These are phyloP conservation scores for Mycena sanguinolenta DNA, from an alignment of 768 basidiomycete genomes.

Conservation along the genomic window DNA sequence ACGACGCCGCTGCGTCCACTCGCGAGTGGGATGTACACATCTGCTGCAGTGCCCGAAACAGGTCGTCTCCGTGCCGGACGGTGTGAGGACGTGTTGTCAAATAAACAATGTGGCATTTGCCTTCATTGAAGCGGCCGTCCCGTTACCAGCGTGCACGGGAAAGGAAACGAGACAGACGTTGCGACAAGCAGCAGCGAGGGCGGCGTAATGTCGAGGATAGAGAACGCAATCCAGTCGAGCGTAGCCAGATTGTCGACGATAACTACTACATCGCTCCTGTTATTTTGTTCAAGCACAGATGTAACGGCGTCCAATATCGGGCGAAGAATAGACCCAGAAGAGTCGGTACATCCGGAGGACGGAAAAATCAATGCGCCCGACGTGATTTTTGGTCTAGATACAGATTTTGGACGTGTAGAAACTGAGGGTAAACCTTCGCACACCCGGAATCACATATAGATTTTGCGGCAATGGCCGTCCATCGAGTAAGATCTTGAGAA, in stretches of 20 bases:
- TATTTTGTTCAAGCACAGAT: no score
- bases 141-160: not conserved
- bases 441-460: no score
- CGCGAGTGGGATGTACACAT: constrained; percentile 76
- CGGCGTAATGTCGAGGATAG: constrained; percentile 63
- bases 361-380: no score
- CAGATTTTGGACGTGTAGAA: no score
- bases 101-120: constrained; percentile 67
- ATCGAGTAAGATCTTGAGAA: no score
- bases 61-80: constrained; percentile 60
- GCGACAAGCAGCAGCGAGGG: constrained; percentile 66
- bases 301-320: constrained; percentile 54
- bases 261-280: constrained; percentile 57
- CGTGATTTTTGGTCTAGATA: no score
- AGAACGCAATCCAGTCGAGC: constrained; percentile 80
- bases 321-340: constrained; percentile 44
- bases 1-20: constrained; percentile 85
- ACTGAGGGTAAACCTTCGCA: no score
- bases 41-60: constrained; percentile 73
- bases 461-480: no score
- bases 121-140: constrained; percentile 50
- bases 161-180: constrained; percentile 53
- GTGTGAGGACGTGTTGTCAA: constrained; percentile 73
- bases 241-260: constrained; percentile 79
- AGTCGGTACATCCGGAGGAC: no score